Conservation (phyloP, 768 basidiomycete species). For the Trametes villosa region DNA sequence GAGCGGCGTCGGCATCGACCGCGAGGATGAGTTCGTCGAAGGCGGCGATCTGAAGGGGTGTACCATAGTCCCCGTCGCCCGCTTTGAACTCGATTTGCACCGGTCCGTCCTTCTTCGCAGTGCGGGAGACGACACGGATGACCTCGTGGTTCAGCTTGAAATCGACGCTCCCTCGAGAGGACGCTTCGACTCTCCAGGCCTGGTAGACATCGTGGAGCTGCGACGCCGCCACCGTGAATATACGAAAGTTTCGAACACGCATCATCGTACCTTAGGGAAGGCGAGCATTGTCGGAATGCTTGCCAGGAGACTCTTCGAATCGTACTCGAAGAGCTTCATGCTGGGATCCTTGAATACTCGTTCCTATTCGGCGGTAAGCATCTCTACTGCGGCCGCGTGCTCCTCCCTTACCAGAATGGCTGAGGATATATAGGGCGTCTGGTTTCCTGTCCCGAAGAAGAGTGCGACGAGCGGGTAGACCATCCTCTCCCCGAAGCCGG, state of each 20-base stretch:
- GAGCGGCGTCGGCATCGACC: conserved; percentile 47
- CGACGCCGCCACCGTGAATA: not conserved
- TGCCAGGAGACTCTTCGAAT: conserved; percentile 37
- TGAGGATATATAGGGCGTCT: conserved; percentile 42
- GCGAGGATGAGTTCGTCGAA: conserved; percentile 53
- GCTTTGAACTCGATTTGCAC: conserved; percentile 31
- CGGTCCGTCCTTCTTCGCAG: conserved; percentile 21
- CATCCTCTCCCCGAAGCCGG: conserved; percentile 41
- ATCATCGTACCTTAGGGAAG: conserved; percentile 37
- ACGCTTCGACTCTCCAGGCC: conserved; percentile 34
- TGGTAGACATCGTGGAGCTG: conserved; percentile 37
- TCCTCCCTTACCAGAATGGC: conserved; percentile 33
- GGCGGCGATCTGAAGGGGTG: conserved; percentile 28
- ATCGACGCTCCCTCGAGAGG: conserved; percentile 31
- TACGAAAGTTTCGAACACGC: not conserved
- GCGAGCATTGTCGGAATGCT: conserved; percentile 42
- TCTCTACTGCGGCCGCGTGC: not conserved
- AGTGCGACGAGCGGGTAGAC: conserved; percentile 42
- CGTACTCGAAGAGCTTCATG: conserved; percentile 41
- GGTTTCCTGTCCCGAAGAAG: conserved; percentile 43
- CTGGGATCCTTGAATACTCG: conserved; percentile 42
- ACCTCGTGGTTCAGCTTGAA: conserved; percentile 36
- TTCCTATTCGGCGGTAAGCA: conserved; percentile 31
- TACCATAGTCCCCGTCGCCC: conserved; percentile 15
- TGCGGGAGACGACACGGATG: conserved; percentile 28